Evolutionary conservation across 257 asterid genomes (phyloP), one percentile per base, ranked within the genome.

Genomic region (Nicotiana otophora): DNA sequence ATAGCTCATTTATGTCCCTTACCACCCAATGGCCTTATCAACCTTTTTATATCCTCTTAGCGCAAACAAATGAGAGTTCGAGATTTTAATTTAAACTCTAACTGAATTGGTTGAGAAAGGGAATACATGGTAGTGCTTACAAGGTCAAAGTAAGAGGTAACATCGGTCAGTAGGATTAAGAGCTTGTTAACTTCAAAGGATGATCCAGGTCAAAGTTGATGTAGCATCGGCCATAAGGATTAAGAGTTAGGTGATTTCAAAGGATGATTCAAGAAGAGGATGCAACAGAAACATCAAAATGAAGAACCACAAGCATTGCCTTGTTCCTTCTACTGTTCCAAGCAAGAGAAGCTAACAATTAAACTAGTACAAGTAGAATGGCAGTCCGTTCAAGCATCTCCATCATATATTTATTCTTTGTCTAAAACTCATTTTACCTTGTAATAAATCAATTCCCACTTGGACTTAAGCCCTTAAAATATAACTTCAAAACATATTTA

Each of bases 31-130:
- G 60, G 87, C 64, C 83, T 88, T 92, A 1, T 75, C 94, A 1
- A 86, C 89, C 1, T 89, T 91, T 90, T 10, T 82, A 0, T 90
- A 83, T 42, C 90, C 89, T 1, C 77, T 62, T 84, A 53, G 81
- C 34, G 0, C 42, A 36, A 36, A 36, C 53, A 81, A 17, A 92
- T 92, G 85, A 90, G 80, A 55, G 42, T 94, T 94, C 19, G 94
- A 91, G 88, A 93, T 92, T 78, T 75, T 94, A 84, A 87, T 94
- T 34, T 80, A 89, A 5, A 85, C 96, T 16, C 94, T 95, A 4
- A 93, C 96, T 12, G 92, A 90, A 36, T 67, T 91, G 89, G 36
- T 91, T 0, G 90, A 90, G 14, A 89, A 90, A 75, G 92, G 92
- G 2, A 87, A 89, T n/a, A 80, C 82, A 83, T n/a, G 98, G 97